phyloP scores from a whole-genome alignment of 2,329 filamentous ascomycete species.

The Colletotrichum cordylinicola region DNA sequence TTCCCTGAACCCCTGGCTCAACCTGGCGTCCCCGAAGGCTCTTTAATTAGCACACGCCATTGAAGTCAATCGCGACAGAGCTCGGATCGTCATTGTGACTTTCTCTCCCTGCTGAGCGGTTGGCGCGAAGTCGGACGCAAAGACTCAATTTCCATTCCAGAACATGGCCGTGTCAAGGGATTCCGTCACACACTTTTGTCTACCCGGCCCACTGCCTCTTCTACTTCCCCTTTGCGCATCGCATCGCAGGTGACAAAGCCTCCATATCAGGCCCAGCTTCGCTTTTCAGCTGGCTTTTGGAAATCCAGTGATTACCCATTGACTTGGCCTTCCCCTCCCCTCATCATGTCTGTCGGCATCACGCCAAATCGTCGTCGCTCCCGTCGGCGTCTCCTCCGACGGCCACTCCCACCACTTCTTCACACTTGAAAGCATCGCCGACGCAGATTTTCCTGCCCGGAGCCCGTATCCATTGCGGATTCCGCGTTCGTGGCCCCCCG shows the following conservation, averaged over 20 bases:
- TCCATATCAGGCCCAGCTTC: not conserved
- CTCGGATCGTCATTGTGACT: not conserved
- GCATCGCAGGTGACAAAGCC: not conserved
- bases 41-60: not conserved
- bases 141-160: not conserved
- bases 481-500: not conserved
- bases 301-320: not conserved
- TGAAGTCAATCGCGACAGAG: not conserved
- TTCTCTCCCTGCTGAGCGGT: not conserved
- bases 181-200: not conserved
- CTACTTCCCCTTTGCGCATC: not conserved
- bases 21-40: not conserved
- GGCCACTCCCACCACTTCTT: not conserved
- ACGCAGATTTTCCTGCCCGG: not conserved
- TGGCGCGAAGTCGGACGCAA: not conserved
- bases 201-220: not conserved
- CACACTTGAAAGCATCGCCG: not conserved
- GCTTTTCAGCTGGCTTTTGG: not conserved
- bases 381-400: not conserved
- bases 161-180: not conserved
- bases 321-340: not conserved
- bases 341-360: not conserved
- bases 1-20: not conserved
- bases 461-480: not conserved
- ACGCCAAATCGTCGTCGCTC: too few relatives aligned